Evolutionary conservation across 768 basidiomycete species (phyloP), one percentile per base, ranked within the genome.

Genomic region (Austroboletus eburneus): DNA sequence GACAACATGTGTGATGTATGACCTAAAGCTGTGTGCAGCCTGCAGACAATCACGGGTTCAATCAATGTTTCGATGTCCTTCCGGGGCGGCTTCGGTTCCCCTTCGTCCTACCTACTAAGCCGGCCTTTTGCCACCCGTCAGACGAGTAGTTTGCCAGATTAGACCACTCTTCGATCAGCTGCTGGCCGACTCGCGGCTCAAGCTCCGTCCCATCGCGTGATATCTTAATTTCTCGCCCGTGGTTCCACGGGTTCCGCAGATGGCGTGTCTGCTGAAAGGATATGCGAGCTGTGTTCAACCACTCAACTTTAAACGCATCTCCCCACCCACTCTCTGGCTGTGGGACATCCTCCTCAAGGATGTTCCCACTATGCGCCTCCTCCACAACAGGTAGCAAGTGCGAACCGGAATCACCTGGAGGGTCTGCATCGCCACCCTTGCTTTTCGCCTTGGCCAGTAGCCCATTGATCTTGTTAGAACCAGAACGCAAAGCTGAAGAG

Each of bases 161-260:
- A 34, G 69, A 63, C 89, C 89, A 92, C 54, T 87, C 84, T 5
- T 81, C 80, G 46, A 93, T 44, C 32, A 93, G 64, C 51, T 66
- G 71, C 55, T 80, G 74, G 21, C 88, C 89, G 13, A 89, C 77
- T 2, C 58, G 58, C 3, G 93, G 91, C 62, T 97, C 94, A 17
- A 98, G 63, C 62, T 97, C 94, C 2, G 93, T 96, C 16, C 94
- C 94, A 61, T 94, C 91, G 39, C 89, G 73, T 12, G 88, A 91
- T 8, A 89, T 80, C 70, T 89, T 87, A 37, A 89, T 75, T 58
- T 88, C 83, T 41, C 80, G 71, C 48, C 87, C 88, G 54, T 90
- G 80, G 56, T 97, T 97, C 92, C 93, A 97, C 3, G 86, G 85
- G 61, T 97, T 98, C 34, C 89, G 81, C 42, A 96, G 65, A 60